A percentile compares a stretch with the other conserved stretches of the same genome.
Conservation (phyloP, 306 rosid species). For the Quercus gilva region DNA sequence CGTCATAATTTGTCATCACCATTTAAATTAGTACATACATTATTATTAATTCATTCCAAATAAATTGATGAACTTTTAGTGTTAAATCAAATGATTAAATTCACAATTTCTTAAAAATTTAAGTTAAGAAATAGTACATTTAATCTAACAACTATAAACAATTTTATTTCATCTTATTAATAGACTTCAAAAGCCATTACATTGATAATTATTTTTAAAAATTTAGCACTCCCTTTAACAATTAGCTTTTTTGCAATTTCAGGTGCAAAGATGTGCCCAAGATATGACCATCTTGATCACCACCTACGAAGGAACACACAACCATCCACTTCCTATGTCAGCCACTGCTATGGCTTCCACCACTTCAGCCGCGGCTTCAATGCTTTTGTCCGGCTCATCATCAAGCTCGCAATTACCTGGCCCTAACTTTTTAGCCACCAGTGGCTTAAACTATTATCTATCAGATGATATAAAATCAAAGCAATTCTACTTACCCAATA, state of each 20-base stretch:
- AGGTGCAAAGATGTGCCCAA: constrained; percentile 88
- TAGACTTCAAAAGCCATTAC: too few species aligned
- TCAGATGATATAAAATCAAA: constrained; percentile 51
- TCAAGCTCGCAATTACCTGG: constrained; percentile 35
- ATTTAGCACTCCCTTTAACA: too few species aligned
- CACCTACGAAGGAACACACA: constrained; percentile 93
- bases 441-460: constrained; percentile 56
- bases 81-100: too few species aligned
- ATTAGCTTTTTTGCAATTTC: constrained; percentile 5
- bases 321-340: constrained; percentile 80
- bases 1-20: background rate
- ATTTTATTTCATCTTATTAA: too few species aligned
- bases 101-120: too few species aligned
- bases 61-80: too few species aligned
- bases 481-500: constrained; percentile 53
- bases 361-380: constrained; percentile 89
- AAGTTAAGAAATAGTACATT: too few species aligned
- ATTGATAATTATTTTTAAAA: too few species aligned
- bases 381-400: constrained; percentile 80
- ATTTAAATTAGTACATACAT: background rate
- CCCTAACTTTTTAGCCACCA: constrained; percentile 12
- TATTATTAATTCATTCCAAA: too few species aligned
- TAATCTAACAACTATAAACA: too few species aligned
- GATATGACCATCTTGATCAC: constrained; percentile 83
- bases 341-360: constrained; percentile 98